These are phyloP conservation scores for Telopea speciosissima DNA, from an alignment of 177 flowering plant genomes.

Conservation along the genomic window DNA sequence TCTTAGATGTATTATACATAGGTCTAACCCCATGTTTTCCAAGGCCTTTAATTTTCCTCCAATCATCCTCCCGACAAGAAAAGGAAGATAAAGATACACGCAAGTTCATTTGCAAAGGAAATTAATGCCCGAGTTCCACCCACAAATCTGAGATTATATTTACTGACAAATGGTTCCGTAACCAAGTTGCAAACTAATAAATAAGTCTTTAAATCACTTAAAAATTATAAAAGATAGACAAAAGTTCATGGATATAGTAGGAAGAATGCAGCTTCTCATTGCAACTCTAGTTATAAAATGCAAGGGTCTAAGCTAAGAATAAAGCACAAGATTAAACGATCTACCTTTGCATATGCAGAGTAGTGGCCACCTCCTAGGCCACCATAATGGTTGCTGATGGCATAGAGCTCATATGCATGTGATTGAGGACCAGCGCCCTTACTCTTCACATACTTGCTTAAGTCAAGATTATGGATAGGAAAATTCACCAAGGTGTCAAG, in stretches of 20 bases:
- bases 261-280: neutral
- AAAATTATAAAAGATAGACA: neutral
- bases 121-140: neutral
- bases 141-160: neutral
- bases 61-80: too few species aligned
- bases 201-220: neutral
- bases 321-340: neutral
- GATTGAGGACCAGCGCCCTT: slow-evolving; percentile 36
- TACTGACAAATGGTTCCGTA: neutral
- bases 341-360: slow-evolving; percentile 90
- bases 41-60: too few species aligned
- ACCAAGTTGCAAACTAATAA: neutral
- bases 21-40: too few species aligned
- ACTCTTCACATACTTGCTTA: slow-evolving; percentile 66
- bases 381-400: slow-evolving; percentile 96
- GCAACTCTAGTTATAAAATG: too few species aligned
- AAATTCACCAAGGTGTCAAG: slow-evolving; percentile 86
- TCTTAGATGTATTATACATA: too few species aligned
- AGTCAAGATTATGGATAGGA: slow-evolving; percentile 73
- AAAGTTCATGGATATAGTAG: neutral
- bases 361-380: slow-evolving; percentile 98
- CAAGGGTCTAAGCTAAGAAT: neutral
- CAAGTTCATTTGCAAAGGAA: neutral
- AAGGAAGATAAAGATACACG: neutral
- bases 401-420: slow-evolving; percentile 73